Evolutionary conservation across 768 basidiomycete genomes (phyloP), one percentile per base, ranked within the genome.

Genomic region (Candolleomyces efflorescens): DNA sequence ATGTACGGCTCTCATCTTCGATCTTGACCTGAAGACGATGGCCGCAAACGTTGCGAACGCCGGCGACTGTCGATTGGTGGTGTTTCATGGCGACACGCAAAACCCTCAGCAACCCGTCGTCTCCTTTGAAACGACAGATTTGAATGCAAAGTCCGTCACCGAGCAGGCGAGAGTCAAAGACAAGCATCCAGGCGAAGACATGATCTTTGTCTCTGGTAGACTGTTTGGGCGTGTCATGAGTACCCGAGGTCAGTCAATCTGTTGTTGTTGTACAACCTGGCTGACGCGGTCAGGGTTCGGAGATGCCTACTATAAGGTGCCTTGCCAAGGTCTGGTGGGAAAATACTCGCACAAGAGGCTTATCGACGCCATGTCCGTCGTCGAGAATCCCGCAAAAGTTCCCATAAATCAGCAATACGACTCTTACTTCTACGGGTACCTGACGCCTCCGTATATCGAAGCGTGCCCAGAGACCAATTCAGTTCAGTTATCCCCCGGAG

Each of bases 381-480:
- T 72, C 36, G 73, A 75, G 63, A 58, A 64, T n/a, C 57, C 61
- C 12, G 65, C 65, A 15, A 73, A 73, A 56, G 65, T 75, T 3
- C 64, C 72, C 9, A 69, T 76, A 67, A 74, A 66, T 46, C 65
- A 62, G 17, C 73, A 73, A 62, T 75, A 75, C 53, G 60, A 66
- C 0, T 61, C 67, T 20, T 65, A 72, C 57, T 76, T 75, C 51
- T 65, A 78, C 38, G 73, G 73, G 22, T 80, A 87, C 63, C 82
- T 78, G 67, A 82, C 82, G 1, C 83, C 83, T 2, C 83, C 83
- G 0, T 85, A 86, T 61, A 70, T 84, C 32, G 82, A 79, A 17
- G 79, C 83, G 0, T 68, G 71, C 26, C 84, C 83, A 2, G 77
- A 77, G 50, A 73, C 78, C n/a, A 77, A 75, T 3, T 64, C 59